Conservation (phyloP, 1,139 yeast species). For the Hemisphaericaspora xylofermentans region DNA sequence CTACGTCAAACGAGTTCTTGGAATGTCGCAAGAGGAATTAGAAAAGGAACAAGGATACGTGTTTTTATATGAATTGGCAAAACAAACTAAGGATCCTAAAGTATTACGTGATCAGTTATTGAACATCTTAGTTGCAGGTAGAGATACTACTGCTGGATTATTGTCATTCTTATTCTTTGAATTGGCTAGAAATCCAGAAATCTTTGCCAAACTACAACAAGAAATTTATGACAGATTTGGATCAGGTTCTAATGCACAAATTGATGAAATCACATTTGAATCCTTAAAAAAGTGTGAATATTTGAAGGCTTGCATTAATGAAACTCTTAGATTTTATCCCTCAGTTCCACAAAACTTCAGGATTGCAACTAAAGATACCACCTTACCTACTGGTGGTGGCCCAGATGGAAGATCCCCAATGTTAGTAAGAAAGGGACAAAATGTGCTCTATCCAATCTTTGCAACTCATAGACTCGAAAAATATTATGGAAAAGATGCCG, state of each 20-base stretch:
- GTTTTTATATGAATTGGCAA: slow-evolving; percentile 50
- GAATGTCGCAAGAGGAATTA: slow-evolving; percentile 30
- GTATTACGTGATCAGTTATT: slow-evolving; percentile 51
- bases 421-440: slow-evolving; percentile 41
- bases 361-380: slow-evolving; percentile 41
- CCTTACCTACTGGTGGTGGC: slow-evolving; percentile 57
- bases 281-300: slow-evolving; percentile 48
- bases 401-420: slow-evolving; percentile 40
- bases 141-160: slow-evolving; percentile 59
- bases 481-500: slow-evolving; percentile 46
- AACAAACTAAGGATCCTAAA: slow-evolving; percentile 48
- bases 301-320: slow-evolving; percentile 47
- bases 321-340: slow-evolving; percentile 51
- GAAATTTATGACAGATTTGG: slow-evolving; percentile 32
- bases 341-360: slow-evolving; percentile 51
- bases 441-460: slow-evolving; percentile 37
- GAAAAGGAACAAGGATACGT: slow-evolving; percentile 43
- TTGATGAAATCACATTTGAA: slow-evolving; percentile 36
- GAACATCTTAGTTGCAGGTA: slow-evolving; percentile 53
- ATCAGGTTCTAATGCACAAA: slow-evolving; percentile 20
- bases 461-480: slow-evolving; percentile 38
- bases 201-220: slow-evolving; percentile 37
- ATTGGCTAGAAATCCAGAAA: slow-evolving; percentile 42
- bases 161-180: slow-evolving; percentile 48
- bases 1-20: slow-evolving; percentile 32